Evolutionary conservation across 2,329 filamentous ascomycete genomes (phyloP), one percentile per base, ranked within the genome.

Genomic region (Tolypocladium cylindrosporum): DNA sequence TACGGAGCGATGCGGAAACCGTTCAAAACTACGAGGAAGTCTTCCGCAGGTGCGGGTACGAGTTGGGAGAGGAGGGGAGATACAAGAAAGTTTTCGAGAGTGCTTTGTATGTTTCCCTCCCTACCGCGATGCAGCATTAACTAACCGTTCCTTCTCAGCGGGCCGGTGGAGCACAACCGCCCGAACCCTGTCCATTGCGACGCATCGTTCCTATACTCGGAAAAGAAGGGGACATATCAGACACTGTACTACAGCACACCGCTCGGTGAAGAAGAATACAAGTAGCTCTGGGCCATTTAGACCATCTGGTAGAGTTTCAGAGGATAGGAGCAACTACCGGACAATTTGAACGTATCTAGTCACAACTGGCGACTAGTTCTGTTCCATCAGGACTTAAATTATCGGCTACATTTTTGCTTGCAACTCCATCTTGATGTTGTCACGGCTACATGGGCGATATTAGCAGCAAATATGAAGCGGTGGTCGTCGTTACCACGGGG

Each of bases 181-280:
- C 24, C 21, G 31, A 56, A 21, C 36, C 57, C 60, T 13, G 52
- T 61, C 16, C 60, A 61, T 53, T 57, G 55, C 37, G 57, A 61
- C 24, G 55, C 57, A 16, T 60, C 60, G 11, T 60, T 56, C 36
- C 34, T 61, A 3, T 61, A 53, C 41, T 41, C 55, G 5, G 43
- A 58, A 34, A 43, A 60, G 37, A 61, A 51, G 48, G 60, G 60
- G 6, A 57, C 59, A 36, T 61, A 61, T 37, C 60, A 61, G 50
- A 60, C 60, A 3, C n/a, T 60, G 40, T 61, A 61, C 34, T 61
- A 51, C 16, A 61, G 57, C 34, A 55, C 57, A 11, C 58, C 58
- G 19, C 34, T 61, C 2, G 51, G 41, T 4, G 54, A 36, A 11
- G 55, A 56, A 34, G 31, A 50, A 9, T 39, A 54, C 21, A 31